Evolutionary conservation across 2,329 filamentous ascomycete species (phyloP).

Genomic region (Exophiala alcalophila): DNA sequence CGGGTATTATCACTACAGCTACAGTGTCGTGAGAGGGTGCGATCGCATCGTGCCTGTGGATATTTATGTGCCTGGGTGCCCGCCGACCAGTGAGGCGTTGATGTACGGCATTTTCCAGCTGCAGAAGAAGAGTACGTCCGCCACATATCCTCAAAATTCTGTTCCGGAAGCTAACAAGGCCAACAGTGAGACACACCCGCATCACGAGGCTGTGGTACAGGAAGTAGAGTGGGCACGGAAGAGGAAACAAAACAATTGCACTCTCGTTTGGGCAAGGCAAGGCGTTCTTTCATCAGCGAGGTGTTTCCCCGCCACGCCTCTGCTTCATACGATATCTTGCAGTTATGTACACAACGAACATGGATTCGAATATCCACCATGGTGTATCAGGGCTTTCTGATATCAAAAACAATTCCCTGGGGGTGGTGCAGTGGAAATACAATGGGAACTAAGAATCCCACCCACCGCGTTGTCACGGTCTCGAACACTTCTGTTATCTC

Average conservation of each 20-base stretch:
- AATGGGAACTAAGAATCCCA: no score
- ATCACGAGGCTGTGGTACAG: conserved; percentile 56
- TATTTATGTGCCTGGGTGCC: conserved; percentile 74
- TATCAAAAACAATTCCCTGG: no score
- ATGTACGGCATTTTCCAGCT: conserved; percentile 68
- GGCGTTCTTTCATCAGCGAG: conserved; percentile 4
- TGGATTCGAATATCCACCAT: no score
- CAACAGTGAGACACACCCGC: conserved; percentile 44
- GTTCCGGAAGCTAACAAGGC: conserved; percentile 8
- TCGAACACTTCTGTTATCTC: no score
- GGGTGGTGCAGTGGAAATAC: no score
- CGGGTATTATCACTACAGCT: conserved; percentile 85
- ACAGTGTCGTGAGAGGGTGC: conserved; percentile 71
- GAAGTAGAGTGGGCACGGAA: conserved; percentile 35
- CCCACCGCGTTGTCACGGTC: no score
- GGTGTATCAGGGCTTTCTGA: no score
- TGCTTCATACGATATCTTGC: conserved; percentile 2
- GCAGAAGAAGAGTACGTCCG: conserved; percentile 61
- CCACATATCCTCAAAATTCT: no score
- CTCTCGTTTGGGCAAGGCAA: conserved; percentile 1
- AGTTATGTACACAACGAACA: conserved; percentile 15
- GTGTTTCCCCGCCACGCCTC: not conserved
- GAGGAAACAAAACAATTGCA: not conserved
- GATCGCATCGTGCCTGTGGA: conserved; percentile 77
- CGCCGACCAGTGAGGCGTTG: conserved; percentile 52